phyloP scores from a whole-genome alignment of 495 filamentous ascomycete genomes.

The Penicillium cinerascens region DNA sequence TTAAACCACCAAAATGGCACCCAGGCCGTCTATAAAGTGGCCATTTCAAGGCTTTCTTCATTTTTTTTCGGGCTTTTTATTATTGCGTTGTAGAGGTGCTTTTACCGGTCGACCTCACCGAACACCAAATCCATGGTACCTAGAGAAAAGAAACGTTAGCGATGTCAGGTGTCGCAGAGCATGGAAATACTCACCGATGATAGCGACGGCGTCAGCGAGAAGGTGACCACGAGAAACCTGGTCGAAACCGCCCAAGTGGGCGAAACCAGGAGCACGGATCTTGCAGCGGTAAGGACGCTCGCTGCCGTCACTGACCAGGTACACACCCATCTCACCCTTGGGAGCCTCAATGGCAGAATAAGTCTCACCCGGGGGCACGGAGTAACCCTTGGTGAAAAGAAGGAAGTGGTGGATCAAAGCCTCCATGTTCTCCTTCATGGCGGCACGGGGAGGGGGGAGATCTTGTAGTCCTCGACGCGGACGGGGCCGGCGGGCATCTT shows the following conservation, averaged over 20 bases:
- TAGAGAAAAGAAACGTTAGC: constrained; percentile 16
- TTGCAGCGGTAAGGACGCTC: constrained; percentile 97
- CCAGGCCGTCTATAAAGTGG: constrained; percentile 22
- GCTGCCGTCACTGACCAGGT: constrained; percentile 91
- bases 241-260: constrained; percentile 91
- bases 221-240: constrained; percentile 88
- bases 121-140: constrained; percentile 85
- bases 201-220: constrained; percentile 92
- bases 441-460: constrained; percentile 92
- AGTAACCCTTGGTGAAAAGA: constrained; percentile 96
- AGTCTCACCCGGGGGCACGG: constrained; percentile 96
- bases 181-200: constrained; percentile 61
- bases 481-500: constrained; percentile 96
- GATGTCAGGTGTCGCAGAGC: background rate
- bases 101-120: constrained; percentile 67
- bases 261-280: constrained; percentile 95
- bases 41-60: constrained; percentile 23
- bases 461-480: constrained; percentile 97
- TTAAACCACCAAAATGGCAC: constrained; percentile 15
- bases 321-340: constrained; percentile 99
- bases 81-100: constrained; percentile 19
- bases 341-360: constrained; percentile 97
- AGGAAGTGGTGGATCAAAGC: constrained; percentile 99
- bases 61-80: constrained; percentile 22
- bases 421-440: constrained; percentile 99